Evolutionary conservation across 176 grass and related monocot species (phyloP).

Genomic region (Saccharum officinarum): DNA sequence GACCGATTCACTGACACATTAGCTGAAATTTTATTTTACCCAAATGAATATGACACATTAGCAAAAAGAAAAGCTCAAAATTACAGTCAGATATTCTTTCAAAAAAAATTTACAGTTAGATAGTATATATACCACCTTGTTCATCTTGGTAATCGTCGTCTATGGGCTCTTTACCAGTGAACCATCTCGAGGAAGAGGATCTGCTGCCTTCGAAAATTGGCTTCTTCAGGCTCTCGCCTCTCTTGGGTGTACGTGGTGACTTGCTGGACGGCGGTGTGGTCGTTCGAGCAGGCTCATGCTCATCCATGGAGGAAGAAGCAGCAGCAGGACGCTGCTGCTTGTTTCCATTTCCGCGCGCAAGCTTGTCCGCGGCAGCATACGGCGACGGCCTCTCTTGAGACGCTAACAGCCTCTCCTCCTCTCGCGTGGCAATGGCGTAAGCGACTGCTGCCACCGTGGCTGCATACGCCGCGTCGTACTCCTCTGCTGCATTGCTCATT

Average conservation of each 20-base stretch:
- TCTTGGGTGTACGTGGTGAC: slow-evolving; percentile 9
- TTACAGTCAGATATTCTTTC: background rate
- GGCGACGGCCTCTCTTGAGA: slow-evolving; percentile 10
- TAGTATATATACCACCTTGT: slow-evolving; percentile 47
- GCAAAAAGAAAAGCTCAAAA: background rate
- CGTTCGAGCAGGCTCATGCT: background rate
- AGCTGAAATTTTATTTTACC: slow-evolving; percentile 27
- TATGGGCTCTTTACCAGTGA: slow-evolving; percentile 44
- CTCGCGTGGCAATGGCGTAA: slow-evolving; percentile 49
- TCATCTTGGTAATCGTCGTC: slow-evolving; percentile 43
- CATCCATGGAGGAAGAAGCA: background rate
- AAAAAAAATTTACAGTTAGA: background rate
- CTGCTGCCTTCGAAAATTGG: slow-evolving; percentile 38
- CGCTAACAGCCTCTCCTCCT: slow-evolving; percentile 30
- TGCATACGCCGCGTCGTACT: slow-evolving; percentile 39
- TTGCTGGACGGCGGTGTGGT: background rate
- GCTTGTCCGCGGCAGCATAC: background rate
- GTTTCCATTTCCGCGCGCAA: slow-evolving; percentile 11
- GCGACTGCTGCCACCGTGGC: slow-evolving; percentile 67
- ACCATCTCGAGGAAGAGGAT: slow-evolving; percentile 48
- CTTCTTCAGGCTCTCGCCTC: slow-evolving; percentile 51
- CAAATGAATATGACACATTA: background rate
- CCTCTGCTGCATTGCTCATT: slow-evolving; percentile 19
- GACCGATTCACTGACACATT: slow-evolving; percentile 39
- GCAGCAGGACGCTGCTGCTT: slow-evolving; percentile 14